These are phyloP conservation scores for Rhodotorula diobovata DNA, from an alignment of 768 basidiomycete genomes.

Conservation along the genomic window DNA sequence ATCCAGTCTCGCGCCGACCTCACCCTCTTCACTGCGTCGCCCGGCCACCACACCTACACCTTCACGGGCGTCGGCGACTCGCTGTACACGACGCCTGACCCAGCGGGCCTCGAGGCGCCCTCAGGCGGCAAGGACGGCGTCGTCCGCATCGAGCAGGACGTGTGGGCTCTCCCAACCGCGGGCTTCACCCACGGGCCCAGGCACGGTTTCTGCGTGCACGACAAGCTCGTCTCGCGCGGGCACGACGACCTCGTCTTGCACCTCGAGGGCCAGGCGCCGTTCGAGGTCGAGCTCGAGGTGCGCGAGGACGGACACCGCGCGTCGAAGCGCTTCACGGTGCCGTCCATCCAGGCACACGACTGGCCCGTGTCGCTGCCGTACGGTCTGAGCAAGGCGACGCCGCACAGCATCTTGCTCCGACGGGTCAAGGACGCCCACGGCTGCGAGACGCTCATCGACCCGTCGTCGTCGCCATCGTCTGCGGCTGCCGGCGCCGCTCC, in stretches of 20 bases:
- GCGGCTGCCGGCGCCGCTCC: neutral
- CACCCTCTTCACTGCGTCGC: conserved; percentile 35
- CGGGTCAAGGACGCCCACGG: conserved; percentile 72
- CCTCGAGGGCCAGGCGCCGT: conserved; percentile 80
- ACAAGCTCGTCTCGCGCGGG: conserved; percentile 27
- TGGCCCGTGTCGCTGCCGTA: conserved; percentile 74
- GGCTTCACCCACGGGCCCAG: conserved; percentile 26
- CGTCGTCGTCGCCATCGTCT: conserved; percentile 51
- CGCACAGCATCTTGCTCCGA: conserved; percentile 73
- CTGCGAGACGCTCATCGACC: conserved; percentile 69
- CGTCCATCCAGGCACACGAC: conserved; percentile 49
- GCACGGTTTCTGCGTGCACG: conserved; percentile 41
- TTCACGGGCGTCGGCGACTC: conserved; percentile 41
- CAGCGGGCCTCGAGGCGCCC: conserved; percentile 24
- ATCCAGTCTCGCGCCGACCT: conserved; percentile 41
- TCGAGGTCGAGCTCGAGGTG: conserved; percentile 64
- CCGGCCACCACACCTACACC: conserved; percentile 39
- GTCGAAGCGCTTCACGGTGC: conserved; percentile 58
- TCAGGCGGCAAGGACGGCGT: conserved; percentile 1
- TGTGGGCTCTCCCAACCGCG: conserved; percentile 38
- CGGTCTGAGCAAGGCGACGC: conserved; percentile 70
- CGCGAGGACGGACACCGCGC: conserved; percentile 70
- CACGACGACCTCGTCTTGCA: conserved; percentile 58
- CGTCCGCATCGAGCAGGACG: conserved; percentile 41
- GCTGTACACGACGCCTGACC: conserved; percentile 28